phyloP scores from a whole-genome alignment of 129 eudicot species.

The Apium graveolens region DNA sequence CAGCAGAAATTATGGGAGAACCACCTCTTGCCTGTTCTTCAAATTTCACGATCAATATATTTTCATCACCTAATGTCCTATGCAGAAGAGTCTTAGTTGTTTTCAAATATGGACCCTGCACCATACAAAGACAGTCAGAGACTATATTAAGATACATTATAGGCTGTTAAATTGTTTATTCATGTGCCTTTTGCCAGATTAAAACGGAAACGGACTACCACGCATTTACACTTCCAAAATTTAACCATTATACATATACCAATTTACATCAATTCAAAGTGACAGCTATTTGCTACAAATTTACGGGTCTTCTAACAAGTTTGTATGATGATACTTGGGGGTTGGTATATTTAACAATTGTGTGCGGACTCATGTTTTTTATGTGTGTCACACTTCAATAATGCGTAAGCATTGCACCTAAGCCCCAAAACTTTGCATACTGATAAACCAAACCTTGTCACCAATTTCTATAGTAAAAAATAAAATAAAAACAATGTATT shows the following conservation, averaged over 20 bases:
- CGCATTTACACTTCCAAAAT: background rate
- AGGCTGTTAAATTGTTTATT: background rate
- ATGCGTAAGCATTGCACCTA: constrained; percentile 36
- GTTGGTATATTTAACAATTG: background rate
- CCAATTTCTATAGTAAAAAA: background rate
- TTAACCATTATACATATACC: background rate
- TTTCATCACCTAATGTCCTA: constrained; percentile 60
- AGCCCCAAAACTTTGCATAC: background rate
- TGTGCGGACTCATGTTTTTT: background rate
- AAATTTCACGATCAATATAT: constrained; percentile 58
- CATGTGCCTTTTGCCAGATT: background rate
- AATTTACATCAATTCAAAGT: background rate
- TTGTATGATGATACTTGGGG: background rate
- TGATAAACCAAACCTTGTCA: background rate
- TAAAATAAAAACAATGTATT: background rate
- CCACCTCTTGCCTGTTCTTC: constrained; percentile 13
- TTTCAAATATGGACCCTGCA: constrained; percentile 60
- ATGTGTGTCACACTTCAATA: constrained; percentile 28
- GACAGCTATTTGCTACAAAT: background rate
- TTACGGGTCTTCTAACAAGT: background rate
- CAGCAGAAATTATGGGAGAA: constrained; percentile 1
- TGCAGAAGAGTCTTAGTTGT: constrained; percentile 48
- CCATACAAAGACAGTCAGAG: background rate
- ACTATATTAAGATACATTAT: background rate
- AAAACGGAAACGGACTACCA: background rate